Evolutionary conservation across 2,329 filamentous ascomycete species (phyloP).

Genomic region (Ophiognomonia clavigignenti-juglandacearum): DNA sequence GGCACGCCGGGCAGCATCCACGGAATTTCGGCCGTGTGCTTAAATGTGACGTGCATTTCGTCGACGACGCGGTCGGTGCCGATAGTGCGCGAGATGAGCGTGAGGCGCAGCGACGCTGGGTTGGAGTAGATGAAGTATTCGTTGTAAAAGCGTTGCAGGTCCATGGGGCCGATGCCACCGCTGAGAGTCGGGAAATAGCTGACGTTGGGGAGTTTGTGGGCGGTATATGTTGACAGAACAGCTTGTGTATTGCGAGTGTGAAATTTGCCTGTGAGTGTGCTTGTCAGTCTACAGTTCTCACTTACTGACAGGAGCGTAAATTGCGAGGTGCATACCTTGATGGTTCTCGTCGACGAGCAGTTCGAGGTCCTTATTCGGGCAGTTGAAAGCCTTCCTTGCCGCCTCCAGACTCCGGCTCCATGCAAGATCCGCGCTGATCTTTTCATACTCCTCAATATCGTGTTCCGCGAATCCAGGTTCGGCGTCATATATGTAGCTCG

Average conservation of each 20-base stretch:
- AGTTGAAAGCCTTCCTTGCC: constrained; percentile 58
- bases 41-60: constrained; percentile 55
- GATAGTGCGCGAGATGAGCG: constrained; percentile 60
- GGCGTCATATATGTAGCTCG: constrained; percentile 38
- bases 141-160: constrained; percentile 59
- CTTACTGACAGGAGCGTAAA: not conserved
- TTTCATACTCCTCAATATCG: constrained; percentile 63
- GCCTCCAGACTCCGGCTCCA: constrained; percentile 61
- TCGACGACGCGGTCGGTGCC: constrained; percentile 61
- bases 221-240: constrained; percentile 56
- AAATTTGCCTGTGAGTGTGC: constrained; percentile 40
- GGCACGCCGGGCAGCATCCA: constrained; percentile 59
- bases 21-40: constrained; percentile 51
- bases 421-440: constrained; percentile 58
- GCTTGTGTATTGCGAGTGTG: constrained; percentile 50
- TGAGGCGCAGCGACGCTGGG: constrained; percentile 53
- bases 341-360: constrained; percentile 62
- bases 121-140: constrained; percentile 61
- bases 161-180: constrained; percentile 56
- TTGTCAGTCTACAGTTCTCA: not conserved
- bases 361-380: constrained; percentile 52
- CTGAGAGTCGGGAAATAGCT: constrained; percentile 63
- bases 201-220: constrained; percentile 61
- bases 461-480: constrained; percentile 66
- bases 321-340: constrained; percentile 39